Base-by-base conservation (phyloP, 2,329 filamentous ascomycete species). In the Diaporthe citri region DNA sequence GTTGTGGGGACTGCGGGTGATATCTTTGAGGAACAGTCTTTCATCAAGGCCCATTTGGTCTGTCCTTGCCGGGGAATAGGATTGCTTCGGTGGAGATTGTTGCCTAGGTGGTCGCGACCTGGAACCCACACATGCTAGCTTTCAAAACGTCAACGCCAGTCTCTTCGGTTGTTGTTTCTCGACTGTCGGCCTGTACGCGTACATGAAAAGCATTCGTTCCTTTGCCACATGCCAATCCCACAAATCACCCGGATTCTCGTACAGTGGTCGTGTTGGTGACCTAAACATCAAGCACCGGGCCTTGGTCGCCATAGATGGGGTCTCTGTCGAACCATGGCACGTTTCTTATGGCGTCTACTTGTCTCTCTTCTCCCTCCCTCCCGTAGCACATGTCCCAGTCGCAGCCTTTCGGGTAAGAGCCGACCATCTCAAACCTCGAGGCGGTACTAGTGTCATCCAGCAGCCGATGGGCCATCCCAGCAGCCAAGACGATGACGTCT, bases 351-450 rank as follows among this genome's bases (percentile, higher is more conserved):
- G 78, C 80, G 74, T 86, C 82, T 9, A 88, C 81, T 78, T 89
- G 89, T 9, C 82, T 80, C 79, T 90, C 88, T 79, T 93, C 92
- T 0, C 86, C 89, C 51, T 85, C 79, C 70, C 85, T 85, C 1
- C 92, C 92, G 84, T 94, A 93, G 78, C 92, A 94, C 93, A 94
- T 94, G 81, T 94, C 92, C 91, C 91, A 94, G 25, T 85, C 86
- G 22, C 84, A 84, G 0, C 87, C 88, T 34, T 77, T 83, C 0
- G 91, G 92, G 85, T 94, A 94, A 64, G 87, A 88, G 0, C 92
- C 93, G 0, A 94, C 88, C 92, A 94, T 93, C 80, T 89, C 83
- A 80, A 94, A 94, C 1, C 83, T 86, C 2, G 86, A 85, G 20
- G 43, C 31, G 10, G 12, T 20, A 36, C 74, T 67, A 25, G 88